Base-by-base conservation (phyloP, 257 asterid species). In the Echium plantagineum region DNA sequence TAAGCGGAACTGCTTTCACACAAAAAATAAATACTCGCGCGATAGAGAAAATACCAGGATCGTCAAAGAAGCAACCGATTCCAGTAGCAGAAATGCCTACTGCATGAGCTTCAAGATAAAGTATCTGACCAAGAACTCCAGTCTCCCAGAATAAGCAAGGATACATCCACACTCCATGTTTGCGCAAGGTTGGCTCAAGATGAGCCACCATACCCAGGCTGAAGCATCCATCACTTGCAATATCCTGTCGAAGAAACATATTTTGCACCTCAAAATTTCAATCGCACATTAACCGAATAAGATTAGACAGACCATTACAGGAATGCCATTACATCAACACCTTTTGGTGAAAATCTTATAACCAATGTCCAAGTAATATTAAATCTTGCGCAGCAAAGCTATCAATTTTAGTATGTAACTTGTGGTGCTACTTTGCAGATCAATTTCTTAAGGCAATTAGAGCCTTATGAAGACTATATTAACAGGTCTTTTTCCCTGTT, bases 71-170 rank as follows among this genome's bases (percentile, higher is more conserved):
- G 78, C 98, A 91, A 55, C 96, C 98, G 47, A 91, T 91, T 31
- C 98, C 98, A 49, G 95, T 88, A 58, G 98, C 94, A 69, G 98
- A 91, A 59, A 91, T 57, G 55, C 96, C 96, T 52, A 84, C 85
- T 10, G 94, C 95, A 75, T 85, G 95, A 2, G 98, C 85, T 80
- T 91, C 98, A 8, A 91, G 95, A 70, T 91, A 88, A 47, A 88
- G 74, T 66, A 91, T 86, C 77, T 91, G 98, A 49, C 98, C 98
- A 38, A 91, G 94, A 57, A 91, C 94, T 70, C 98, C 98, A 42
- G 94, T 88, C 74, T 91, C 98, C 96, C 98, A 91, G 71, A 91
- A 91, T 55, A 88, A 65, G 49, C 94, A 85, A 21, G 96, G 96
- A 78, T 91, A 91, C 96, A 91, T 85, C 96, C 96, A 91, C 21